A percentile compares a stretch with the other conserved stretches of the same genome.
phyloP scores from a whole-genome alignment of 371 early-diverging fungal genomes.

The Zopfochytrium polystomum region DNA sequence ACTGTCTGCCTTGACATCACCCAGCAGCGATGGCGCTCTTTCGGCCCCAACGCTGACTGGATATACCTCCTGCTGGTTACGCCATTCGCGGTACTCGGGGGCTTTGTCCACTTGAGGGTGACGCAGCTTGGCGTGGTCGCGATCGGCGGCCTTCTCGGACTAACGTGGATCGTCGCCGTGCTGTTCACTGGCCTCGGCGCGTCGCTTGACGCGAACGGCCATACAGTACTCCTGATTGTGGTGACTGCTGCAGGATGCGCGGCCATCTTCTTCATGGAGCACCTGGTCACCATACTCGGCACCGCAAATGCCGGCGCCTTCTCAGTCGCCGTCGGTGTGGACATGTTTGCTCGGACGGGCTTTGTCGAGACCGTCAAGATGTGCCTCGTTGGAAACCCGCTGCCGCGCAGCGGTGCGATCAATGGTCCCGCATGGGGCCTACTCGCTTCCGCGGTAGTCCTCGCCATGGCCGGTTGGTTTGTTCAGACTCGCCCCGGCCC shows the following conservation, averaged over 20 bases:
- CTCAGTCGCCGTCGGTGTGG: slow-evolving; percentile 65
- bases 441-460: slow-evolving; percentile 19
- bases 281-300: slow-evolving; percentile 54
- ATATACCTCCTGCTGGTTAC: slow-evolving; percentile 19
- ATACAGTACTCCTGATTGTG: slow-evolving; percentile 15
- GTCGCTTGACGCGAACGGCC: slow-evolving; percentile 19
- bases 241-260: slow-evolving; percentile 12
- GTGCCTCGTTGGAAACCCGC: slow-evolving; percentile 3
- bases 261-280: slow-evolving; percentile 52
- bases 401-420: slow-evolving; percentile 9
- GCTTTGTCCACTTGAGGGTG: slow-evolving; percentile 10
- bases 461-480: slow-evolving; percentile 30
- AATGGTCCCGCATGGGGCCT: slow-evolving; percentile 28
- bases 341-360: slow-evolving; percentile 71
- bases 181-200: slow-evolving; percentile 29
- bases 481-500: slow-evolving; percentile 29
- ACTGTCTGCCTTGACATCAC: slow-evolving; percentile 17
- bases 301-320: slow-evolving; percentile 67
- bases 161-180: slow-evolving; percentile 16
- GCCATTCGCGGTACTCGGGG: slow-evolving; percentile 19
- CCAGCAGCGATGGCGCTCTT: slow-evolving; percentile 21
- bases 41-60: slow-evolving; percentile 27
- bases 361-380: slow-evolving; percentile 38
- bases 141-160: slow-evolving; percentile 27
- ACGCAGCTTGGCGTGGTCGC: slow-evolving; percentile 14